Conservation (phyloP, 129 eudicot genomes). For the Tanacetum coccineum region DNA sequence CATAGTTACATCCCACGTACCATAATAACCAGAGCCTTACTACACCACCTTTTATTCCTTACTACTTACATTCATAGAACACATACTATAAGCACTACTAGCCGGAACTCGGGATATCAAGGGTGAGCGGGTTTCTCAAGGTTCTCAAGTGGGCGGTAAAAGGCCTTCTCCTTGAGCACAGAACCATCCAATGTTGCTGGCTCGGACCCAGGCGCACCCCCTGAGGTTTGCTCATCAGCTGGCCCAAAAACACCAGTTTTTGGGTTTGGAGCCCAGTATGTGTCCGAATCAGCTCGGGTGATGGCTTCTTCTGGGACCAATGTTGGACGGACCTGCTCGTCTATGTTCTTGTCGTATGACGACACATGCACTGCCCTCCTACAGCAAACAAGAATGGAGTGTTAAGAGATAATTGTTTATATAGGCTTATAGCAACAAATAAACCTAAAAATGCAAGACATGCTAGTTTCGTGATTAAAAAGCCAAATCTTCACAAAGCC, state of each 20-base stretch:
- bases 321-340: constrained; percentile 60
- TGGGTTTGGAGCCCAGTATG: constrained; percentile 92
- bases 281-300: constrained; percentile 40
- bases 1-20: constrained; percentile 14
- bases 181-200: constrained; percentile 31
- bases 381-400: neutral
- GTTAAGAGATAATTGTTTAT: neutral
- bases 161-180: constrained; percentile 81
- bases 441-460: neutral
- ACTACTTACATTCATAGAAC: constrained; percentile 15
- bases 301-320: constrained; percentile 74
- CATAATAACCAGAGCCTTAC: constrained; percentile 9
- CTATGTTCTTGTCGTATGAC: constrained; percentile 83
- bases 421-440: neutral
- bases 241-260: constrained; percentile 93
- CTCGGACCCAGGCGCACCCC: constrained; percentile 19
- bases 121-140: constrained; percentile 70
- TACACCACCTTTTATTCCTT: constrained; percentile 15
- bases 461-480: constrained; percentile 8
- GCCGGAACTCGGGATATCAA: constrained; percentile 10
- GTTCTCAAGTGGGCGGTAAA: constrained; percentile 80
- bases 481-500: constrained; percentile 8
- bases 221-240: constrained; percentile 26
- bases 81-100: constrained; percentile 15
- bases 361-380: constrained; percentile 74